phyloP scores from a whole-genome alignment of 1,139 yeast genomes.

The Yamadazyma aaseri region DNA sequence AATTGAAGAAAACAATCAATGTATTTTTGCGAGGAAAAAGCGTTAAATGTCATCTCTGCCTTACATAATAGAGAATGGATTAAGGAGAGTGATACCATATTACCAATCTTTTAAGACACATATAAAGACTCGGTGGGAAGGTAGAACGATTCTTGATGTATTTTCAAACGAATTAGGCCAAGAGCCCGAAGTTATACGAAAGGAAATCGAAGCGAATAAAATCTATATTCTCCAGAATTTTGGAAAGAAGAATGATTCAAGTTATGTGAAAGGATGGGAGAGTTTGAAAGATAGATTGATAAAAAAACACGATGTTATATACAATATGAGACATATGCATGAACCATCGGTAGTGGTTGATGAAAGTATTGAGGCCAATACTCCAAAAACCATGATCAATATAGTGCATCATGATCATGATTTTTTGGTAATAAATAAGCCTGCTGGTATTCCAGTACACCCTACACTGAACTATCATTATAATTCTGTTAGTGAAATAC shows the following conservation, averaged over 20 bases:
- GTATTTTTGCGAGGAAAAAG: no score
- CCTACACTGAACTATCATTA: conserved; percentile 67
- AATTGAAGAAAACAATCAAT: background rate
- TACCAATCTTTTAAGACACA: conserved; percentile 37
- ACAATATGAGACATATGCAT: conserved; percentile 53
- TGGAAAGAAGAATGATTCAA: conserved; percentile 24
- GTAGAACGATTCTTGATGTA: conserved; percentile 41
- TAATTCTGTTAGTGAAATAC: conserved; percentile 61
- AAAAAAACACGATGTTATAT: conserved; percentile 50
- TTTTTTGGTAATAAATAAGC: conserved; percentile 65
- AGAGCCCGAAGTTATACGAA: conserved; percentile 18
- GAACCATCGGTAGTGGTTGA: conserved; percentile 54
- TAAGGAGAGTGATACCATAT: conserved; percentile 49
- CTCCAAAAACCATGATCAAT: conserved; percentile 23
- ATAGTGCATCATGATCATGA: conserved; percentile 49
- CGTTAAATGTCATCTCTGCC: conserved; percentile 6
- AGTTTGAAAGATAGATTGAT: conserved; percentile 23
- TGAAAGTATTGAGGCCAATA: conserved; percentile 13
- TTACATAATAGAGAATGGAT: conserved; percentile 34
- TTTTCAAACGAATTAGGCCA: conserved; percentile 47
- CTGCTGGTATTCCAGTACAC: conserved; percentile 77
- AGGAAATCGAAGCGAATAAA: conserved; percentile 22
- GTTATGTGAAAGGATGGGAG: conserved; percentile 23
- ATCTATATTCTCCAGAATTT: conserved; percentile 27
- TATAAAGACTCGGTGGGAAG: conserved; percentile 51